These are phyloP conservation scores for Pseudogymnoascus sp. DNA, from an alignment of 2,329 filamentous ascomycete genomes.

Conservation along the genomic window DNA sequence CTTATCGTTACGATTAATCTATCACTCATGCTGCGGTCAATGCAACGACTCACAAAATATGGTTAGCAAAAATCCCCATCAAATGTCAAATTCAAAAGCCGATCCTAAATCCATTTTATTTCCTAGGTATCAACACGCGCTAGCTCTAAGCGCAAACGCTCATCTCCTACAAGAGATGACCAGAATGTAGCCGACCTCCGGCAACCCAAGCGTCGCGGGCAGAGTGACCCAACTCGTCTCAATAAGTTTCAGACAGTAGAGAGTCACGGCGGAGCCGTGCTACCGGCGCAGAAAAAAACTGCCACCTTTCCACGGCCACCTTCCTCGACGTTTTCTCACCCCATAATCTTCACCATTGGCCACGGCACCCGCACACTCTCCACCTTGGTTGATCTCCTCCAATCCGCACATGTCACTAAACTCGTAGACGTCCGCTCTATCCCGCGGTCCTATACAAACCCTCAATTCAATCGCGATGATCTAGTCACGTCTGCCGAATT, in stretches of 20 bases:
- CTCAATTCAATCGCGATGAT: slow-evolving; percentile 13
- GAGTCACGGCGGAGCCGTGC: not conserved
- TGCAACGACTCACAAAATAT: slow-evolving; percentile 2
- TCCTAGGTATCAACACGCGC: not conserved
- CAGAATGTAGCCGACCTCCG: not conserved
- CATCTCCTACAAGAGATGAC: not conserved
- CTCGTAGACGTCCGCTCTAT: slow-evolving; percentile 13
- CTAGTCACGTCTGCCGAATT: slow-evolving; percentile 10
- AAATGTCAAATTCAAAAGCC: not conserved
- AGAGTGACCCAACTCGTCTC: not conserved
- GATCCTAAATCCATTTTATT: not conserved
- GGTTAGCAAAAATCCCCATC: not conserved
- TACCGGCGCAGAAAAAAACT: not conserved
- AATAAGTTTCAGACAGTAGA: not conserved
- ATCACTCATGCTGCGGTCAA: not conserved
- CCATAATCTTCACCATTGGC: slow-evolving; percentile 14
- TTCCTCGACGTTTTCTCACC: not conserved
- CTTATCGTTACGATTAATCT: not conserved
- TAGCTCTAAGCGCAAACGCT: slow-evolving; percentile 1
- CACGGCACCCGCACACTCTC: slow-evolving; percentile 12
- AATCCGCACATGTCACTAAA: slow-evolving; percentile 11
- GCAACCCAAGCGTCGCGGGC: not conserved
- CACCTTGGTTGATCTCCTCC: slow-evolving; percentile 12
- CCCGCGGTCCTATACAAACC: slow-evolving; percentile 12
- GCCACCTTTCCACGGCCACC: not conserved